Base-by-base conservation (phyloP, 2,329 filamentous ascomycete genomes). In the Bipolaris cookei region DNA sequence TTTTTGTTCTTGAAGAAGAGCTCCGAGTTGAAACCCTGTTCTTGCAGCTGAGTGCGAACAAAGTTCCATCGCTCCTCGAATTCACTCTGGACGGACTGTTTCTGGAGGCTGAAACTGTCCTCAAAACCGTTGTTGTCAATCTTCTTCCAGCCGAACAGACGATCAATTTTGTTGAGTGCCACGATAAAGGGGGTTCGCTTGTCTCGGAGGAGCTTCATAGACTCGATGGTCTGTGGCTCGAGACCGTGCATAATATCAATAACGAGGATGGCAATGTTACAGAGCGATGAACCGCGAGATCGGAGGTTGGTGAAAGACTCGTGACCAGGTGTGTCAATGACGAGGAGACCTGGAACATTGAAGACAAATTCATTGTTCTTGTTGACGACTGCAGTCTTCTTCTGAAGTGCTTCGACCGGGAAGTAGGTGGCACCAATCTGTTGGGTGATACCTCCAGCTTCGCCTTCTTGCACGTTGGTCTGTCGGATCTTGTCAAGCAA, bases 191-290 rank as follows among this genome's bases (percentile, higher is more conserved):
- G 95, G 20, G 95, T 99, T 80, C 95, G 96, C 70, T 92, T 87
- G 71, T 97, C 94, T 73, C 94, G 87, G 50, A 99, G 87, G 63
- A 99, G 82, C 67, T 88, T 90, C 92, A 99, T 98, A 1, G 95
- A 99, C 80, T 99, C 96, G 30, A 98, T 84, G 14, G 95, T 99
- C 79, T 99, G 95, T 16, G 90, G 94, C 79, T 99, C 95, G 44
- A 99, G 86, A 75, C 96, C 96, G 86, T 99, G 95, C 95, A 99
- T 98, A 73, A 99, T 99, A 82, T 99, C 95, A 68, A 99, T 94
- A 39, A 99, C 96, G 66, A 99, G 83, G 76, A 99, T 99, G 70
- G 95, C 95, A 80, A 99, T 99, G 83, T 99, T 99, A 80, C 96
- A 99, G 57, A 99, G 90, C 13, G 93, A 98, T 38, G 95, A 98